These are phyloP conservation scores for Trichodelitschia bisporula DNA, from an alignment of 495 filamentous ascomycete genomes.

Conservation along the genomic window DNA sequence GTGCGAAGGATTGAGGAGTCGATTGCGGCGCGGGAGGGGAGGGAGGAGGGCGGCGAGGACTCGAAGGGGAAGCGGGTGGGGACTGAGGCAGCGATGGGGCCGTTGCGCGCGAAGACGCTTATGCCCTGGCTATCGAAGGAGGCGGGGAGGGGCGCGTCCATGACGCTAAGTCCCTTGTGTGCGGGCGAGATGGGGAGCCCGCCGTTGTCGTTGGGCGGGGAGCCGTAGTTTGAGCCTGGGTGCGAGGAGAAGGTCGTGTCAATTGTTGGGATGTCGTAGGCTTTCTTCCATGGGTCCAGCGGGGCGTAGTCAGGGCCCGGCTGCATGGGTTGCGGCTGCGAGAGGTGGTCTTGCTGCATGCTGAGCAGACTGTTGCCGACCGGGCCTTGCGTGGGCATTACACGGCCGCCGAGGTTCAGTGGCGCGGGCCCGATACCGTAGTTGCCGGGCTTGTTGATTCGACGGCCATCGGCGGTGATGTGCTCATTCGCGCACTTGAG, in stretches of 20 bases:
- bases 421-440: constrained; percentile 21
- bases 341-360: neutral
- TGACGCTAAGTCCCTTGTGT: constrained; percentile 44
- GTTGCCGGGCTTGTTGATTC: constrained; percentile 44
- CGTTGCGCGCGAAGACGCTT: constrained; percentile 70
- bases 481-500: constrained; percentile 92
- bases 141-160: constrained; percentile 81
- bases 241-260: constrained; percentile 60
- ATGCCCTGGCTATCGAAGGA: constrained; percentile 96
- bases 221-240: constrained; percentile 60
- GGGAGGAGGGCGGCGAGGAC: constrained; percentile 49
- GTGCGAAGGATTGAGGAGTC: constrained; percentile 54
- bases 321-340: neutral
- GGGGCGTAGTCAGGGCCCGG: constrained; percentile 5
- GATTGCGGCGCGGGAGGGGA: constrained; percentile 26
- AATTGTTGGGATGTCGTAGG: constrained; percentile 38
- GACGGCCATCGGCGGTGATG: constrained; percentile 75
- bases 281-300: constrained; percentile 6
- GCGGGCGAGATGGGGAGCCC: constrained; percentile 52
- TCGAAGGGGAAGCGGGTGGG: constrained; percentile 83
- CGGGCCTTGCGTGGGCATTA: constrained; percentile 49
- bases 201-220: constrained; percentile 44
- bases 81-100: constrained; percentile 77
- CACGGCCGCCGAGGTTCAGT: constrained; percentile 43
- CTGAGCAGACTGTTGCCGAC: constrained; percentile 41